phyloP scores from a whole-genome alignment of 1,284 basidiomycete genomes.

The Puccinia horiana region DNA sequence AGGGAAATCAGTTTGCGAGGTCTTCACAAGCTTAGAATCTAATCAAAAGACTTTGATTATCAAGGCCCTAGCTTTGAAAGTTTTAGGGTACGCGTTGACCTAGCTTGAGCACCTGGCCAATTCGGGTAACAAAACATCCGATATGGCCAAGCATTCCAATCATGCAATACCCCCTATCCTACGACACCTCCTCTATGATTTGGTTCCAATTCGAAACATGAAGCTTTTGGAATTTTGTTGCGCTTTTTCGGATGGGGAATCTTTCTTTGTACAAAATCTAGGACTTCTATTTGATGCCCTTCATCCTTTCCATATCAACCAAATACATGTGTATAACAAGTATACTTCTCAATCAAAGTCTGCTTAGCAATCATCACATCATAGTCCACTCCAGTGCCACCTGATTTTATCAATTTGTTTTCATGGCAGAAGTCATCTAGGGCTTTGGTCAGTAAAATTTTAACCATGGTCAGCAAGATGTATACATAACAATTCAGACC shows the following conservation, averaged over 20 bases:
- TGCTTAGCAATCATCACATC: not conserved
- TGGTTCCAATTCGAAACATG: not conserved
- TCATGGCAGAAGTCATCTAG: too few relatives aligned
- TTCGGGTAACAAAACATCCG: not conserved
- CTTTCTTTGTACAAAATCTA: not conserved
- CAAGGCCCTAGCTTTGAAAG: conserved; percentile 81
- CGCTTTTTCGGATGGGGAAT: not conserved
- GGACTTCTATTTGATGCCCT: not conserved
- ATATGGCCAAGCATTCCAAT: not conserved
- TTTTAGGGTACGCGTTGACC: conserved; percentile 65
- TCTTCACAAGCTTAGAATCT: conserved; percentile 78
- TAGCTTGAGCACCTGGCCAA: not conserved
- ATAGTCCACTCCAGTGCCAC: not conserved
- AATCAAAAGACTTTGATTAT: conserved; percentile 81
- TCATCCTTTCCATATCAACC: not conserved
- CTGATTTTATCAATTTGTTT: too few relatives aligned
- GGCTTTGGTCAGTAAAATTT: too few relatives aligned
- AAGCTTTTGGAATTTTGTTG: not conserved
- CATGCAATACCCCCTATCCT: not conserved
- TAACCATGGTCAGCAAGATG: too few relatives aligned
- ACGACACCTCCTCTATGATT: not conserved
- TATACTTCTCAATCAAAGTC: not conserved
- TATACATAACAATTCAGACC: too few relatives aligned
- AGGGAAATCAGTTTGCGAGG: conserved; percentile 62
- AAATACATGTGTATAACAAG: not conserved